Evolutionary conservation across 2,329 filamentous ascomycete species (phyloP).

Genomic region (Tothia fuscella): DNA sequence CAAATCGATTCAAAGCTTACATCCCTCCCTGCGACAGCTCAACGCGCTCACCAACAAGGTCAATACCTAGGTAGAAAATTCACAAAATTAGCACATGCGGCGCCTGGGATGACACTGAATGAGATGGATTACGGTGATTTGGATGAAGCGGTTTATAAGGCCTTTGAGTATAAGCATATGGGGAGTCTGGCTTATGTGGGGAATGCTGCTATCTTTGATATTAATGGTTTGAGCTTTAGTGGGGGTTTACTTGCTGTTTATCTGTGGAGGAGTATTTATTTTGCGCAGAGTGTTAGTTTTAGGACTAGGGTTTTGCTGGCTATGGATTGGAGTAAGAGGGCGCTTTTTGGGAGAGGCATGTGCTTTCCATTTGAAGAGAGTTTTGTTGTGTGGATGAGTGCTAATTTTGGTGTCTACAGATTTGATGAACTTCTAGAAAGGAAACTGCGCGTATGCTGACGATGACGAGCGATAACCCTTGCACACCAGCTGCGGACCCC

Average conservation of each 20-base stretch:
- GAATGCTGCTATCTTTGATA: conserved; percentile 91
- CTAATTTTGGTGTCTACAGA: conserved; percentile 15
- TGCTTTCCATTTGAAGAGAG: not conserved
- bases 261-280: conserved; percentile 91
- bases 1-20: conserved; percentile 95
- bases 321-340: conserved; percentile 98
- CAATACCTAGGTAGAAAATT: conserved; percentile 87
- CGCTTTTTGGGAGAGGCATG: conserved; percentile 88
- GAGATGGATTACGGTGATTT: conserved; percentile 79
- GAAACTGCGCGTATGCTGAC: too few species aligned
- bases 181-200: conserved; percentile 91
- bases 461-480: too few species aligned
- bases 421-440: conserved; percentile 24
- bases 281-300: conserved; percentile 92
- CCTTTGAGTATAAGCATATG: conserved; percentile 87
- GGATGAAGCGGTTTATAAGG: conserved; percentile 84
- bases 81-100: conserved; percentile 73
- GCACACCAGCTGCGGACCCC: too few species aligned
- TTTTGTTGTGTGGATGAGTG: conserved; percentile 4
- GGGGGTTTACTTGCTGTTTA: conserved; percentile 91
- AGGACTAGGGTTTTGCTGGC: conserved; percentile 78
- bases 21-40: conserved; percentile 85
- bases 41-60: conserved; percentile 92
- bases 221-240: conserved; percentile 63
- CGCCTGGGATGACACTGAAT: conserved; percentile 65